Percentiles rank a stretch among this genome's conserved stretches.
Conservation (phyloP, 768 basidiomycete genomes). For the Agrocybe pediades region DNA sequence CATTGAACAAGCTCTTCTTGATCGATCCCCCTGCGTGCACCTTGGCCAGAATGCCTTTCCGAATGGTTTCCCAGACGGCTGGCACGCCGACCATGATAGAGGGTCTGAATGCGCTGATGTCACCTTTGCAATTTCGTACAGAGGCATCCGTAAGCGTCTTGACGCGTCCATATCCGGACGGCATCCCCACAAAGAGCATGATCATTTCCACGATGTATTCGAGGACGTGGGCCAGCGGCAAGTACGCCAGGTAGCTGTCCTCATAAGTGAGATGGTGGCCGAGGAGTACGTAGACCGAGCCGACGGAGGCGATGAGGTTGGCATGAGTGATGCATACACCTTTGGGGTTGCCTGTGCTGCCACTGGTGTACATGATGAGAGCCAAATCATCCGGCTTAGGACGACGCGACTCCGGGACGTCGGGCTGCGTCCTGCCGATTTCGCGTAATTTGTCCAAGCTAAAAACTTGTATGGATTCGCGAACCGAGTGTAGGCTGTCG, state of each 20-base stretch:
- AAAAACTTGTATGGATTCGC: constrained; percentile 61
- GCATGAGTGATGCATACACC: constrained; percentile 88
- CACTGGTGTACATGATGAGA: constrained; percentile 75
- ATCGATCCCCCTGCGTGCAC: constrained; percentile 67
- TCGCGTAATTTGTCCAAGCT: constrained; percentile 72
- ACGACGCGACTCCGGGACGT: constrained; percentile 47
- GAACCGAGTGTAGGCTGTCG: constrained; percentile 55
- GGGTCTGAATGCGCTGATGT: constrained; percentile 81
- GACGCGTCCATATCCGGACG: constrained; percentile 86
- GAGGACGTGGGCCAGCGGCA: constrained; percentile 93
- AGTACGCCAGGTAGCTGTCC: constrained; percentile 85
- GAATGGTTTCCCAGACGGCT: constrained; percentile 95
- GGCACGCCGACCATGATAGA: constrained; percentile 95
- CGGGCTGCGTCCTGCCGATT: constrained; percentile 62
- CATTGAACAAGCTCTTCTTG: constrained; percentile 79
- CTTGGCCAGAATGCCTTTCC: constrained; percentile 89
- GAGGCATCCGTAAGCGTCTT: constrained; percentile 96
- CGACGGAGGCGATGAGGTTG: constrained; percentile 85
- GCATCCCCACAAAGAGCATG: constrained; percentile 76
- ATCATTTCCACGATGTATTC: constrained; percentile 92
- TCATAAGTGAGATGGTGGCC: constrained; percentile 59
- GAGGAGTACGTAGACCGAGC: constrained; percentile 75
- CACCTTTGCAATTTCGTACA: constrained; percentile 86
- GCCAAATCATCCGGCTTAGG: constrained; percentile 46
- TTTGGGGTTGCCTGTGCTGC: constrained; percentile 92